Evolutionary conservation across 1,139 yeast species (phyloP).

Genomic region (Pichiaceae sp.): DNA sequence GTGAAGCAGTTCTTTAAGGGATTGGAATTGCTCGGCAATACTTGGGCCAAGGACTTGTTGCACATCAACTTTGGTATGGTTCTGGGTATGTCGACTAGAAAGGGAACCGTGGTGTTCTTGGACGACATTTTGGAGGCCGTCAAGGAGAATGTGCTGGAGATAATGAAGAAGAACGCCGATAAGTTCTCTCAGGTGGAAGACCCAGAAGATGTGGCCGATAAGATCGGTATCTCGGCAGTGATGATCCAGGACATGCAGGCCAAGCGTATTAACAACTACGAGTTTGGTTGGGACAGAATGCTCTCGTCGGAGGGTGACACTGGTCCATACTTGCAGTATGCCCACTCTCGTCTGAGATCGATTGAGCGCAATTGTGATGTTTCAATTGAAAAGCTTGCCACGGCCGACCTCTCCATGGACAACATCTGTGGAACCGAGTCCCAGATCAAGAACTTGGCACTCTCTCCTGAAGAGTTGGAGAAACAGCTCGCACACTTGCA

Average conservation of each 20-base stretch:
- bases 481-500: constrained; percentile 19
- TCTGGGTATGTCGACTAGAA: constrained; percentile 96
- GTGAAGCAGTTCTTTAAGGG: constrained; percentile 92
- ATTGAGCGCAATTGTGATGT: constrained; percentile 76
- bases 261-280: constrained; percentile 92
- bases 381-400: constrained; percentile 32
- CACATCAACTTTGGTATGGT: constrained; percentile 98
- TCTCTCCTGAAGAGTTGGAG: constrained; percentile 19
- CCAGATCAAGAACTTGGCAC: constrained; percentile 56
- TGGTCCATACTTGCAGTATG: constrained; percentile 97
- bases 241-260: constrained; percentile 99
- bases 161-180: constrained; percentile 86
- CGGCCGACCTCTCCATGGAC: constrained; percentile 66
- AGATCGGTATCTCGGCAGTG: constrained; percentile 93
- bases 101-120: constrained; percentile 95
- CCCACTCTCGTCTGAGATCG: constrained; percentile 94
- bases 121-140: constrained; percentile 93
- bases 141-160: constrained; percentile 92
- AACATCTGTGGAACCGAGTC: constrained; percentile 26
- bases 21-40: constrained; percentile 83
- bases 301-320: constrained; percentile 98
- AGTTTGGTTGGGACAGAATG: constrained; percentile 98
- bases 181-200: constrained; percentile 91
- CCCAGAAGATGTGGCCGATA: constrained; percentile 93
- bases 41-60: constrained; percentile 69